These are phyloP conservation scores for Clonostachys byssicola DNA, from an alignment of 2,329 filamentous ascomycete species.

Conservation along the genomic window DNA sequence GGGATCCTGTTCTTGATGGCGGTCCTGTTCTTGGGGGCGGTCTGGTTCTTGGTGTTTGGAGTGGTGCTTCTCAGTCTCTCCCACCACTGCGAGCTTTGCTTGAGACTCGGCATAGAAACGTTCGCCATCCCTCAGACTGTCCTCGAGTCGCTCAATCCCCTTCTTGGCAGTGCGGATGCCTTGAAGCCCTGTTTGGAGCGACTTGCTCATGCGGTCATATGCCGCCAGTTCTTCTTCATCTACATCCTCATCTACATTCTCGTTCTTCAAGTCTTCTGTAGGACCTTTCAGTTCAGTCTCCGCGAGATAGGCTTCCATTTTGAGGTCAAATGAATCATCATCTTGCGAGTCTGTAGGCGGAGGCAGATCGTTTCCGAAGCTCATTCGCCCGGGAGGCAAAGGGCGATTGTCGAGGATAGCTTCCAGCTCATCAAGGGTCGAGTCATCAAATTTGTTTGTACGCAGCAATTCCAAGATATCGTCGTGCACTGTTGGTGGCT, in stretches of 20 bases:
- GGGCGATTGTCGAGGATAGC: conserved; percentile 29
- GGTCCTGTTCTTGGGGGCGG: background rate
- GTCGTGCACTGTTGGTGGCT: conserved; percentile 48
- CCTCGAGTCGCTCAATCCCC: conserved; percentile 55
- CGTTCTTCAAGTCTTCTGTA: background rate
- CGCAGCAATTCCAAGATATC: conserved; percentile 50
- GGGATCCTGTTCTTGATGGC: background rate
- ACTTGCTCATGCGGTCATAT: conserved; percentile 46
- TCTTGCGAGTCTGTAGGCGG: conserved; percentile 1
- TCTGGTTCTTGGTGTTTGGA: background rate
- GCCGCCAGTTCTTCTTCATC: conserved; percentile 33
- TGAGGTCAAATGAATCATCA: conserved; percentile 12
- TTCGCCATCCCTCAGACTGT: conserved; percentile 27
- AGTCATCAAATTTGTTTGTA: conserved; percentile 52
- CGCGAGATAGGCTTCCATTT: conserved; percentile 6
- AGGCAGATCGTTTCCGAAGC: background rate
- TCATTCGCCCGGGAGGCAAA: background rate
- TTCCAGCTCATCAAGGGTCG: conserved; percentile 54
- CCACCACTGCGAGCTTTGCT: conserved; percentile 3
- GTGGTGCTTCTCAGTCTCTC: conserved; percentile 4
- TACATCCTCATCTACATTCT: background rate
- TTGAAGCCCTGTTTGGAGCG: conserved; percentile 43
- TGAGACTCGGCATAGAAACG: background rate
- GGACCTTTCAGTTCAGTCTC: background rate
- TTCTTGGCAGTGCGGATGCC: conserved; percentile 51